phyloP scores from a whole-genome alignment of 305 asterid genomes.

The Rubia tinctorum region DNA sequence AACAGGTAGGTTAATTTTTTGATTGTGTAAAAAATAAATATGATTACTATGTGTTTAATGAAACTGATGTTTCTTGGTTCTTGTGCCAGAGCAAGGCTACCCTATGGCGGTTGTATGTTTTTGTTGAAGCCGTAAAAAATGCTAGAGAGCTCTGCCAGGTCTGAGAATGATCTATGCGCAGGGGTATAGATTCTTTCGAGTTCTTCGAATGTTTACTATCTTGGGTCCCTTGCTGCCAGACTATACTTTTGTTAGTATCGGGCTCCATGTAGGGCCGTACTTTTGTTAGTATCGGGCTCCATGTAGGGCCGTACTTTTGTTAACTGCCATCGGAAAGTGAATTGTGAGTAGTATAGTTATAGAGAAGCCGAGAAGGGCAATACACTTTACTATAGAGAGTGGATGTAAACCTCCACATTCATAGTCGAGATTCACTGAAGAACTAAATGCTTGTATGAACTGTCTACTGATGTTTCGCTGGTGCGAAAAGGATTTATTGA shows the following conservation, averaged over 20 bases:
- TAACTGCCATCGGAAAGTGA: not conserved
- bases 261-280: not conserved
- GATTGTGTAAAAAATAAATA: not conserved
- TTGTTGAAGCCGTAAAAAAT: conserved; percentile 33
- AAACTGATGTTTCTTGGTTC: not conserved
- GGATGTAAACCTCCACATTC: not conserved
- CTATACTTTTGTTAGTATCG: not conserved
- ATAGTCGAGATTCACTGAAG: not conserved
- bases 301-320: not conserved
- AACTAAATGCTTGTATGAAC: not conserved
- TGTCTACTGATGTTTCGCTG: not conserved
- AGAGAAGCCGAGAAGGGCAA: not conserved
- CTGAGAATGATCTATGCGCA: not conserved
- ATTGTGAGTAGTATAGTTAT: not conserved
- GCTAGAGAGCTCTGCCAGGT: conserved; percentile 18
- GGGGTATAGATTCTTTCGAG: not conserved
- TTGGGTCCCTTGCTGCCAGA: not conserved
- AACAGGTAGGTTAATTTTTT: conserved; percentile 41
- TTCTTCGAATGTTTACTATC: not conserved
- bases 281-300: not conserved
- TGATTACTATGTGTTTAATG: not conserved
- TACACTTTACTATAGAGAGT: not conserved
- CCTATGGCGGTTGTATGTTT: conserved; percentile 71
- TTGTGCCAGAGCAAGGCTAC: conserved; percentile 51
- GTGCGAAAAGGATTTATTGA: not conserved